These are phyloP conservation scores for Yamadazyma taylorii DNA, from an alignment of 1,139 yeast genomes.

Conservation along the genomic window DNA sequence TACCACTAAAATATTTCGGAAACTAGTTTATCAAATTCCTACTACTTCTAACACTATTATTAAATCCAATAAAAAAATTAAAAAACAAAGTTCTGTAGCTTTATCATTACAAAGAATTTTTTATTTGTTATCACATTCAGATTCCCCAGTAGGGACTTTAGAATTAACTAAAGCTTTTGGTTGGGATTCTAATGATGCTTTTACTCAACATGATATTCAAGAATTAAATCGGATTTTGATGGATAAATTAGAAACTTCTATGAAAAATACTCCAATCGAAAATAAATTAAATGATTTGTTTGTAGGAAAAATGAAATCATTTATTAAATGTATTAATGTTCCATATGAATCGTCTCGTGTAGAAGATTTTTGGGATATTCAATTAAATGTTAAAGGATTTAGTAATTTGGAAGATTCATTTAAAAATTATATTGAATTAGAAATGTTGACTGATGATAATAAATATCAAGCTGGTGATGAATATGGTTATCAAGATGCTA, in stretches of 20 bases:
- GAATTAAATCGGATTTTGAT: constrained; percentile 92
- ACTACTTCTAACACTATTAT: constrained; percentile 44
- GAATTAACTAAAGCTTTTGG: constrained; percentile 93
- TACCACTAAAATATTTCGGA: constrained; percentile 80
- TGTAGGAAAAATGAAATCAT: constrained; percentile 97
- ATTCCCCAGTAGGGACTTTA: constrained; percentile 76
- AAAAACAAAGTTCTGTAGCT: constrained; percentile 55
- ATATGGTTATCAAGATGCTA: constrained; percentile 89
- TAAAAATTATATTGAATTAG: constrained; percentile 83
- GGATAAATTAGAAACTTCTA: constrained; percentile 89
- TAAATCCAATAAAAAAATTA: constrained; percentile 33
- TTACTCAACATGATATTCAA: constrained; percentile 97
- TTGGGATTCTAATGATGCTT: constrained; percentile 95
- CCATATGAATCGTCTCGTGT: constrained; percentile 89
- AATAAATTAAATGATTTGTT: constrained; percentile 77
- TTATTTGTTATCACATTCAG: constrained; percentile 71
- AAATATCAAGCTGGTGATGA: constrained; percentile 91
- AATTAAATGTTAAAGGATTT: constrained; percentile 87
- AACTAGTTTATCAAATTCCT: constrained; percentile 87
- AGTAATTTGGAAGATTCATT: constrained; percentile 72
- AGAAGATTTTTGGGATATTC: constrained; percentile 98
- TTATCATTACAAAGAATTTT: constrained; percentile 86
- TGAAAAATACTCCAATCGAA: constrained; percentile 89
- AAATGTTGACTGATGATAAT: constrained; percentile 89
- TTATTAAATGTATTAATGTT: constrained; percentile 90